These are phyloP conservation scores for Euphorbia pulcherrima DNA, from an alignment of 345 rosid genomes.

Conservation along the genomic window DNA sequence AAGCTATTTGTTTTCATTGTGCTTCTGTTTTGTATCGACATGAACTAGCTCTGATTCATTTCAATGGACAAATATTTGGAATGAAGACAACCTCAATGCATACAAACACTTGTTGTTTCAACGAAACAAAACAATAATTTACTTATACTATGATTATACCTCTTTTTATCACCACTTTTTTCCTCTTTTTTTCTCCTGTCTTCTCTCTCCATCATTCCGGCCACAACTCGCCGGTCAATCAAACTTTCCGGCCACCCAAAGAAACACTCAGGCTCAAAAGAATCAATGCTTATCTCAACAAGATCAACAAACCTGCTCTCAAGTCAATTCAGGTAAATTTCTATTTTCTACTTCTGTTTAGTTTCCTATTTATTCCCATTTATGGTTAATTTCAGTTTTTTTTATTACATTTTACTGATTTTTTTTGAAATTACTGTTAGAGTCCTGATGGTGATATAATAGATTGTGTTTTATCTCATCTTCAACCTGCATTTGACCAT, in stretches of 20 bases:
- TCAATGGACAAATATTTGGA: constrained; percentile 33
- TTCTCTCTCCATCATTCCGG: constrained; percentile 41
- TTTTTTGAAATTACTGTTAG: constrained; percentile 24
- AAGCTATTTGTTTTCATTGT: background rate
- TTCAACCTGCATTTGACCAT: constrained; percentile 39
- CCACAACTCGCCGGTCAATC: constrained; percentile 23
- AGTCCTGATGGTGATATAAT: constrained; percentile 35
- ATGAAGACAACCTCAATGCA: constrained; percentile 48
- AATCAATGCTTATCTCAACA: constrained; percentile 27
- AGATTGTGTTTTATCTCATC: constrained; percentile 33
- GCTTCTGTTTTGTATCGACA: constrained; percentile 44
- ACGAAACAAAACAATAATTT: constrained; percentile 32
- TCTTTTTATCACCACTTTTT: constrained; percentile 40
- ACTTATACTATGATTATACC: constrained; percentile 29
- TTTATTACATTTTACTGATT: background rate
- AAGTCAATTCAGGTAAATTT: constrained; percentile 35
- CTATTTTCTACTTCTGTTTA: background rate
- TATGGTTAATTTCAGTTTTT: background rate
- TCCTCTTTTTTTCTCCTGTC: constrained; percentile 36
- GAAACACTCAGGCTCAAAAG: constrained; percentile 18
- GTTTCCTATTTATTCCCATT: background rate
- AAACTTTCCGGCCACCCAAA: constrained; percentile 23
- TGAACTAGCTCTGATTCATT: constrained; percentile 29
- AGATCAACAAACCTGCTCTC: constrained; percentile 31
- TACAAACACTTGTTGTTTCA: constrained; percentile 38